Evolutionary conservation across 352 stramenopile species (phyloP).

Genomic region (Pythium phragmitis): DNA sequence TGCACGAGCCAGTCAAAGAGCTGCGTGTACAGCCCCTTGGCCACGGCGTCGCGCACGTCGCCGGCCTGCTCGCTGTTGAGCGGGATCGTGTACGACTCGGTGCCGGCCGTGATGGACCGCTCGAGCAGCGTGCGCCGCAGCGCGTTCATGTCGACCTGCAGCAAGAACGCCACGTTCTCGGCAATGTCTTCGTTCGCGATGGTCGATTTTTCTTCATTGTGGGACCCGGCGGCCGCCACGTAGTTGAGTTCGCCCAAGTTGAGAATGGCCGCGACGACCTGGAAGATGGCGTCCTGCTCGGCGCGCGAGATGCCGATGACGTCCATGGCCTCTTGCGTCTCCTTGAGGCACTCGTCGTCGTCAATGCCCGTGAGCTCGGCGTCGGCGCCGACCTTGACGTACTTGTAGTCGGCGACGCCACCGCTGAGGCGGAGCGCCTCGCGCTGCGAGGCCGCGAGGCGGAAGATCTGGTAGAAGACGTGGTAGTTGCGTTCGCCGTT

Average conservation of each 20-base stretch:
- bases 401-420: slow-evolving; percentile 65
- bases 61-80: slow-evolving; percentile 85
- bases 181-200: slow-evolving; percentile 62
- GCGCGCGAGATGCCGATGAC: slow-evolving; percentile 90
- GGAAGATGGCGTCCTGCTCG: slow-evolving; percentile 90
- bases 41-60: slow-evolving; percentile 87
- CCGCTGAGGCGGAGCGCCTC: neutral
- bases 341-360: slow-evolving; percentile 63
- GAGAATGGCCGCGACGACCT: slow-evolving; percentile 95
- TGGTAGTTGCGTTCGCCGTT: slow-evolving; percentile 96
- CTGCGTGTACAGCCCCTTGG: slow-evolving; percentile 93
- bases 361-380: slow-evolving; percentile 64
- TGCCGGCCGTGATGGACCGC: slow-evolving; percentile 71
- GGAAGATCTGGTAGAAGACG: slow-evolving; percentile 95
- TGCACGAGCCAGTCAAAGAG: slow-evolving; percentile 91
- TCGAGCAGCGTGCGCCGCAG: slow-evolving; percentile 67
- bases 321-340: slow-evolving; percentile 88
- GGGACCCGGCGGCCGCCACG: slow-evolving; percentile 36
- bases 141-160: slow-evolving; percentile 57
- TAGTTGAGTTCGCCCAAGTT: slow-evolving; percentile 97
- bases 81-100: slow-evolving; percentile 92
- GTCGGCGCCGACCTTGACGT: slow-evolving; percentile 61
- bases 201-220: slow-evolving; percentile 48
- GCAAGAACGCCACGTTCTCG: slow-evolving; percentile 53
- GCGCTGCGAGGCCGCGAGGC: slow-evolving; percentile 32